A percentile compares a stretch with the other conserved stretches of the same genome.
phyloP scores from a whole-genome alignment of 495 filamentous ascomycete species.

The Aspergillus mulundensis region DNA sequence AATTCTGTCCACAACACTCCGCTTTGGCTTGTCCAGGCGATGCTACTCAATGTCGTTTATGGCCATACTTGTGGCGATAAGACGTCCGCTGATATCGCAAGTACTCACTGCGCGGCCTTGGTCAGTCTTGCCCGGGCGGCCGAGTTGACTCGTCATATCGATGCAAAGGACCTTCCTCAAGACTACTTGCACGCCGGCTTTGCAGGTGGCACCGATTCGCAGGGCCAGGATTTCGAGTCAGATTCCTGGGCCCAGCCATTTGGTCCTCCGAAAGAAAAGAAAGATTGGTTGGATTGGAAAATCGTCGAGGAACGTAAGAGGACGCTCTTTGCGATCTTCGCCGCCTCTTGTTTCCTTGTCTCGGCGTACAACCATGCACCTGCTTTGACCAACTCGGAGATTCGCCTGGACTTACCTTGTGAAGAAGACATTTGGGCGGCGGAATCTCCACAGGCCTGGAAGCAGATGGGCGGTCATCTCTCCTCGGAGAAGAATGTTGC shows the following conservation, averaged over 20 bases:
- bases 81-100: conserved; percentile 82
- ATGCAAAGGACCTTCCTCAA: conserved; percentile 36
- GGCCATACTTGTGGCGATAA: conserved; percentile 95
- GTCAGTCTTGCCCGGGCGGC: conserved; percentile 89
- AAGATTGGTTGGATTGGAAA: conserved; percentile 89
- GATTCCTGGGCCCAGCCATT: conserved; percentile 31
- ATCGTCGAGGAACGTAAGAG: conserved; percentile 86
- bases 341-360: conserved; percentile 83
- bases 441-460: conserved; percentile 74
- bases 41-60: conserved; percentile 95
- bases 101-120: conserved; percentile 83
- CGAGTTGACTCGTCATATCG: conserved; percentile 56
- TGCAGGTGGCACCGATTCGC: background rate
- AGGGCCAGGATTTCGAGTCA: conserved; percentile 13
- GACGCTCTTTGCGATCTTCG: conserved; percentile 88
- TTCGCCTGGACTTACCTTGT: conserved; percentile 84
- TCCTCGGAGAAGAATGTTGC: conserved; percentile 59
- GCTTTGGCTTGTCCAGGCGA: conserved; percentile 96
- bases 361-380: conserved; percentile 91
- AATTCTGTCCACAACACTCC: conserved; percentile 74
- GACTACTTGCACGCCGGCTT: conserved; percentile 30
- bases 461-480: conserved; percentile 64
- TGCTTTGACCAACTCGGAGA: conserved; percentile 90
- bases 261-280: conserved; percentile 62
- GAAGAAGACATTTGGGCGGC: conserved; percentile 91